Percentiles rank a stretch among this genome's conserved stretches.
phyloP scores from a whole-genome alignment of 73 alveolate species.

The Paramecium pentaurelia region DNA sequence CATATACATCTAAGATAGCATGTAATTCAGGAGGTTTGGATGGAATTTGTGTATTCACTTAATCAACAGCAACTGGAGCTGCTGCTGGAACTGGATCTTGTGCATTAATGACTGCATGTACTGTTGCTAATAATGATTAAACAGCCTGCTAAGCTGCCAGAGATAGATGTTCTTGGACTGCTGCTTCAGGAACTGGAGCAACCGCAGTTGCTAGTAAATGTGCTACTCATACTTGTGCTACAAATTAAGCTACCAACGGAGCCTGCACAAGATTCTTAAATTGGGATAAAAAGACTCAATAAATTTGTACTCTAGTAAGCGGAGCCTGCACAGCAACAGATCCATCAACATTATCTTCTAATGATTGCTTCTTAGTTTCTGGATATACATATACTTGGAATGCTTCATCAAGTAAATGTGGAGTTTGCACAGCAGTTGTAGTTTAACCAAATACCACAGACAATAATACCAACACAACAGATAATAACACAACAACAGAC shows the following conservation, averaged over 20 bases:
- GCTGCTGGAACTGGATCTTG: conserved; percentile 1
- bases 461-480: no score
- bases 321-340: background rate
- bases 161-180: conserved; percentile 33
- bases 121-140: background rate
- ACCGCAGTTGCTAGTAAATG: background rate
- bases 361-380: background rate
- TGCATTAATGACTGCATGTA: background rate
- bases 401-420: background rate
- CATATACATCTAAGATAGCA: background rate
- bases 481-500: no score
- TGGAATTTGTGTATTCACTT: background rate
- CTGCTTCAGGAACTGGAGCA: background rate
- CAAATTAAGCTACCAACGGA: background rate
- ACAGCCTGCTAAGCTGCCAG: background rate
- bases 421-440: background rate
- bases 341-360: background rate
- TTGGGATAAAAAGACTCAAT: background rate
- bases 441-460: background rate
- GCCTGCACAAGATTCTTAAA: background rate
- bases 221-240: background rate
- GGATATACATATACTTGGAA: background rate
- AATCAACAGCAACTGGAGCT: background rate
- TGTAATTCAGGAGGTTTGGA: background rate
- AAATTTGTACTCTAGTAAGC: background rate